Evolutionary conservation across 2,329 filamentous ascomycete species (phyloP).

Genomic region (Triangularia verruculosa): DNA sequence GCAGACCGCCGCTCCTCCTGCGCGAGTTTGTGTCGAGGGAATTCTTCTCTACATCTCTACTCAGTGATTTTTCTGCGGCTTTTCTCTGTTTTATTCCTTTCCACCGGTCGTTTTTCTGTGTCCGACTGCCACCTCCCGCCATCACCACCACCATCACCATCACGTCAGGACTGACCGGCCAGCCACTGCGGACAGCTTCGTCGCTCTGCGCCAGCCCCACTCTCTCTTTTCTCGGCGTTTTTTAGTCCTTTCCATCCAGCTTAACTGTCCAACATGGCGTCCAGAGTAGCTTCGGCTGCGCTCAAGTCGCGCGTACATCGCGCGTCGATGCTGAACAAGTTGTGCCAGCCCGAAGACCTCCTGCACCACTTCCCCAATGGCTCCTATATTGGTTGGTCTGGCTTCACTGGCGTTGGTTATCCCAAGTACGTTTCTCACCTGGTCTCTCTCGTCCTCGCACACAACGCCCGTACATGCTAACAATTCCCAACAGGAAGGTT

Average conservation of each 20-base stretch:
- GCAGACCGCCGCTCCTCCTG: conserved; percentile 1
- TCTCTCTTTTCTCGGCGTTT: background rate
- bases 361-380: conserved; percentile 79
- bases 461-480: conserved; percentile 19
- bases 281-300: conserved; percentile 63
- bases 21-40: background rate
- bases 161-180: background rate
- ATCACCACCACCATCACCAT: background rate
- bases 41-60: conserved; percentile 1
- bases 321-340: conserved; percentile 75
- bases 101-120: background rate
- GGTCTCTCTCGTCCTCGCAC: background rate
- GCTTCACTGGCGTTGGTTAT: conserved; percentile 87
- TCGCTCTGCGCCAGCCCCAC: conserved; percentile 3
- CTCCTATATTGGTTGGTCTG: conserved; percentile 86
- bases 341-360: conserved; percentile 75
- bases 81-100: background rate
- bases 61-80: background rate
- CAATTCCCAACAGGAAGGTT: conserved; percentile 60
- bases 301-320: conserved; percentile 73
- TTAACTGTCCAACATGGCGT: conserved; percentile 39
- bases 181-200: background rate
- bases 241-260: background rate
- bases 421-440: conserved; percentile 58
- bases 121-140: background rate